A percentile compares a stretch with the other conserved stretches of the same genome.
Conservation (phyloP, 179 eudicot species). For the Drosera spatulata region DNA sequence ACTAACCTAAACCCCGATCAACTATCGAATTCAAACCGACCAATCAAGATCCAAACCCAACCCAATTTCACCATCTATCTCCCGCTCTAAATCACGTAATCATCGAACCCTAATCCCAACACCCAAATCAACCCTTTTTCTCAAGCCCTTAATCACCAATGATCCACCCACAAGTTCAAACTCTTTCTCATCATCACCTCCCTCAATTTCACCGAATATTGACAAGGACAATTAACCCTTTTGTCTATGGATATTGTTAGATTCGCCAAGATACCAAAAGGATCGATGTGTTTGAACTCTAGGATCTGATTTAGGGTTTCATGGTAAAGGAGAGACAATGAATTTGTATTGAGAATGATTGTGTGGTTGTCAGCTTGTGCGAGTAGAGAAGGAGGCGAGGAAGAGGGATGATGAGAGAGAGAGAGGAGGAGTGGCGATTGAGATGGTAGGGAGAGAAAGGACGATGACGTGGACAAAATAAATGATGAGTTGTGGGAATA, state of each 20-base stretch:
- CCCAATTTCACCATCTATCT: conserved; percentile 22
- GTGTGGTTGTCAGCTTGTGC: too few relatives aligned
- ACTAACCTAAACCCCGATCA: conserved; percentile 7
- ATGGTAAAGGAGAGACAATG: too few relatives aligned
- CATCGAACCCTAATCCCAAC: conserved; percentile 8
- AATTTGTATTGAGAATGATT: too few relatives aligned
- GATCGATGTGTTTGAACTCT: conserved; percentile 8
- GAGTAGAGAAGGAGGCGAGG: too few relatives aligned
- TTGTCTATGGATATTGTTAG: conserved; percentile 5
- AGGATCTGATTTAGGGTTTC: neutral
- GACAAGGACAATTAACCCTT: conserved; percentile 65
- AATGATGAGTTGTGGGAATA: too few relatives aligned
- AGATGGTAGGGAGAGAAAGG: too few relatives aligned
- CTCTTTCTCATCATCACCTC: conserved; percentile 25
- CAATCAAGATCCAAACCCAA: conserved; percentile 10
- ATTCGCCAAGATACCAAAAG: conserved; percentile 8
- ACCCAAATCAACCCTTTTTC: conserved; percentile 6
- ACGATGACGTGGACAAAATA: too few relatives aligned
- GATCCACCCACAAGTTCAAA: conserved; percentile 1
- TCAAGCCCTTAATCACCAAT: conserved; percentile 9
- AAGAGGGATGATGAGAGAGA: too few relatives aligned
- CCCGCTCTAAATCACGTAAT: conserved; percentile 14
- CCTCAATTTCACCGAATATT: conserved; percentile 33
- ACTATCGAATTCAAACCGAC: conserved; percentile 3
- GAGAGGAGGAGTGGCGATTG: too few relatives aligned